A percentile compares a stretch with the other conserved stretches of the same genome.
These are phyloP conservation scores for Mrakia blollopis DNA, from an alignment of 768 basidiomycete species.

Conservation along the genomic window DNA sequence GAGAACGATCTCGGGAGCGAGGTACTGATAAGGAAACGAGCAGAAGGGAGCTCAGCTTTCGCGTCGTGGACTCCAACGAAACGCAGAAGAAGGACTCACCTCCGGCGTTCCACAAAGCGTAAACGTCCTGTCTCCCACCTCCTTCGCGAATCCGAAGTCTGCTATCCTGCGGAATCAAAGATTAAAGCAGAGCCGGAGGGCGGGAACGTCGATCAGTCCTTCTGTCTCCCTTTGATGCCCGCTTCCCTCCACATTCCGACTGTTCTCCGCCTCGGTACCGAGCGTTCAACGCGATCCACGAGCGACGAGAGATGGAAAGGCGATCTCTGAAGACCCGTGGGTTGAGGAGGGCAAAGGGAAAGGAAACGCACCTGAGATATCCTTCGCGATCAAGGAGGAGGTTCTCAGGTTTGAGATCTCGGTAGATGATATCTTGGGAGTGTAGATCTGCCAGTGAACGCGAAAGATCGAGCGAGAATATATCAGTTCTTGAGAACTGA, in stretches of 20 bases:
- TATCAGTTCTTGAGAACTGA: not conserved
- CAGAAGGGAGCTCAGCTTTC: not conserved
- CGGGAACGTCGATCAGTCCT: not conserved
- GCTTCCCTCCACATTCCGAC: not conserved
- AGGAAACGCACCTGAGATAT: constrained; percentile 49
- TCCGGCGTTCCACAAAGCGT: constrained; percentile 67
- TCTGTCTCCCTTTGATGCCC: not conserved
- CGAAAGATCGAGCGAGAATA: not conserved
- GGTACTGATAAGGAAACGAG: constrained; percentile 50
- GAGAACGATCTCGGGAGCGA: constrained; percentile 97
- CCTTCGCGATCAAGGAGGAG: constrained; percentile 90
- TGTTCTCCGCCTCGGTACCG: too few relatives aligned
- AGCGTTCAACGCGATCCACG: too few relatives aligned
- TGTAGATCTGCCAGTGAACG: constrained; percentile 60
- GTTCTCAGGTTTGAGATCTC: constrained; percentile 97
- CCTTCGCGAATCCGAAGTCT: constrained; percentile 97
- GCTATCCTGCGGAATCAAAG: constrained; percentile 62
- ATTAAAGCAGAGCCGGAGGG: not conserved
- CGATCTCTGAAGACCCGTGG: too few relatives aligned
- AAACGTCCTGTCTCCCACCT: constrained; percentile 96
- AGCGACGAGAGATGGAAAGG: too few relatives aligned
- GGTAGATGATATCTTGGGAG: constrained; percentile 94
- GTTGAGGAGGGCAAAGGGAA: not conserved
- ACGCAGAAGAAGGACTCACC: constrained; percentile 6
- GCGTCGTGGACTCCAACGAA: not conserved